Conservation (phyloP, 768 basidiomycete genomes). For the Podaxis sp. region DNA sequence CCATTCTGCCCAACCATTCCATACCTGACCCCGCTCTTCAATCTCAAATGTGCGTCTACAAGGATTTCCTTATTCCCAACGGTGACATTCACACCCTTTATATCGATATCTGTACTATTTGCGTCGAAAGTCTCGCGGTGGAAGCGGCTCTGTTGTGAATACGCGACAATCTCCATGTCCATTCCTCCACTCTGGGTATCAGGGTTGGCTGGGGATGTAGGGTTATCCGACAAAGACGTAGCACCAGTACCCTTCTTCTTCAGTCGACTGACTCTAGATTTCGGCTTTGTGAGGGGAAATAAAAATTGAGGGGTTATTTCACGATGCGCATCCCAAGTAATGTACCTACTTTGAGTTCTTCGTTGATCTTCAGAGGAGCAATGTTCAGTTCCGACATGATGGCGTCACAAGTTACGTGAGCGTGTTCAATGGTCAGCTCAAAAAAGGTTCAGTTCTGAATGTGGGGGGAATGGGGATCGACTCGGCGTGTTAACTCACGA, state of each 20-base stretch:
- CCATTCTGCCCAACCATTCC: constrained; percentile 56
- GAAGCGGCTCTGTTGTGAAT: constrained; percentile 45
- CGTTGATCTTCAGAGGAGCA: background rate
- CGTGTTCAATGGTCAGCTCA: background rate
- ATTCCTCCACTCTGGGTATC: constrained; percentile 6
- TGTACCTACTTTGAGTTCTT: background rate
- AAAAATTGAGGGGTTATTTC: background rate
- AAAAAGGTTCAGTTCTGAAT: too few species aligned
- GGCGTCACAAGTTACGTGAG: background rate
- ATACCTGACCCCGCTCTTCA: constrained; percentile 47
- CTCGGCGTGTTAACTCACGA: too few species aligned
- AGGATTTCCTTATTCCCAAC: constrained; percentile 50
- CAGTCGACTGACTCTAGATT: background rate
- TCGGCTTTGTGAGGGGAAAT: background rate
- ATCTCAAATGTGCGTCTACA: constrained; percentile 43
- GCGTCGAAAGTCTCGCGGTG: constrained; percentile 43
- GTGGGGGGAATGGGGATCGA: too few species aligned
- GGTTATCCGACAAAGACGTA: background rate
- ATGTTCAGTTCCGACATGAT: background rate
- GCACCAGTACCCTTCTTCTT: background rate
- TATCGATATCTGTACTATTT: constrained; percentile 40
- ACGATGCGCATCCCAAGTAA: background rate
- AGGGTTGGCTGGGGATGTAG: background rate
- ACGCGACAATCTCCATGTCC: constrained; percentile 29
- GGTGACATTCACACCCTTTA: constrained; percentile 47